Evolutionary conservation across 129 eudicot species (phyloP).

Genomic region (Chrysanthemum makinoi): DNA sequence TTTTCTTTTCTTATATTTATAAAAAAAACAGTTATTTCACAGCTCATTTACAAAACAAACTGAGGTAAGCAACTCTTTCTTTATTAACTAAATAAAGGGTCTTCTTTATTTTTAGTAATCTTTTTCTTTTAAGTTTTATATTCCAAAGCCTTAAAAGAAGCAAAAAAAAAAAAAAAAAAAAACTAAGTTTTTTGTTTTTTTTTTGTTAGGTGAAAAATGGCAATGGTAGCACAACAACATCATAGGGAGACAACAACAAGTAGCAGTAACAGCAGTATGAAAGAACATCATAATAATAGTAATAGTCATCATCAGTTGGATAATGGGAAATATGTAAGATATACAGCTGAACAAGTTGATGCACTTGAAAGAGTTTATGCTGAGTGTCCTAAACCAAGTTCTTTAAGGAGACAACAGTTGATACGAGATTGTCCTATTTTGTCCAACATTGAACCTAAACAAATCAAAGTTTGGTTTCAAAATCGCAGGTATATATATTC

Average conservation of each 20-base stretch:
- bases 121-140: not conserved
- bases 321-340: conserved; percentile 80
- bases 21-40: conserved; percentile 14
- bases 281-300: not conserved
- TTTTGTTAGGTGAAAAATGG: conserved; percentile 47
- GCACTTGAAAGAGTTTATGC: conserved; percentile 81
- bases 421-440: conserved; percentile 80
- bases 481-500: conserved; percentile 60
- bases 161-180: not conserved
- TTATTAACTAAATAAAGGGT: conserved; percentile 22
- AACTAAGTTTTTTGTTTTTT: conserved; percentile 3
- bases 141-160: conserved; percentile 14
- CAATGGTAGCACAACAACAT: conserved; percentile 71
- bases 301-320: conserved; percentile 48
- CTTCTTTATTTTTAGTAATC: conserved; percentile 25
- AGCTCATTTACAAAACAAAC: conserved; percentile 21
- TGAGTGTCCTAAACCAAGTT: conserved; percentile 93
- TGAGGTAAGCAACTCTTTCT: conserved; percentile 25
- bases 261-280: conserved; percentile 64
- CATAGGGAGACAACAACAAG: conserved; percentile 50
- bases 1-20: conserved; percentile 7
- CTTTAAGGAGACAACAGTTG: conserved; percentile 79
- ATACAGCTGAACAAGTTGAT: conserved; percentile 90
- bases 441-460: conserved; percentile 87
- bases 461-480: conserved; percentile 96